Evolutionary conservation across 768 basidiomycete species (phyloP).

Genomic region (Collybia mongolica): DNA sequence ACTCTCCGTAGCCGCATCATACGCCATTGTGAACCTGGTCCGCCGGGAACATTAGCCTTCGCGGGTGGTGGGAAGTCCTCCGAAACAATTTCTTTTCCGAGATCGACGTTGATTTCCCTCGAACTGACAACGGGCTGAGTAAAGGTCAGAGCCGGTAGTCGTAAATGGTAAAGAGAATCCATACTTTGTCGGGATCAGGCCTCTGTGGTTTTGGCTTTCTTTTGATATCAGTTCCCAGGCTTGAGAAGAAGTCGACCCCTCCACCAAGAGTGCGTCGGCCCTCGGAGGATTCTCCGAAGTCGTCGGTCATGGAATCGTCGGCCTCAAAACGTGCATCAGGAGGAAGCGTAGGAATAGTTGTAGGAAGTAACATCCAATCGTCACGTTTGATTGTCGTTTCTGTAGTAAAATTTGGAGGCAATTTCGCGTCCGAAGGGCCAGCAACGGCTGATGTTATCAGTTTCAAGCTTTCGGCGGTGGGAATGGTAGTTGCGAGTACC

Average conservation of each 20-base stretch:
- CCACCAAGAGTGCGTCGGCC: conserved; percentile 49
- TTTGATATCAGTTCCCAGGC: conserved; percentile 73
- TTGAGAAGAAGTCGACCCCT: conserved; percentile 87
- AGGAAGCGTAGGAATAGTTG: conserved; percentile 27
- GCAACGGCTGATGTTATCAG: conserved; percentile 59
- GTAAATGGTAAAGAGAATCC: conserved; percentile 7
- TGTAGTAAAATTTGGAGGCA: conserved; percentile 46
- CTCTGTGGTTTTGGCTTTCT: conserved; percentile 58
- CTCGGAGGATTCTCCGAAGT: conserved; percentile 52
- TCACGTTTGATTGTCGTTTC: conserved; percentile 64
- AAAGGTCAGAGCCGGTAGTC: conserved; percentile 5
- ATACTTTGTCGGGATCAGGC: conserved; percentile 73
- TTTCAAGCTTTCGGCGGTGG: conserved; percentile 69
- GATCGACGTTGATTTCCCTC: conserved; percentile 60
- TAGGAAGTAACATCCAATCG: conserved; percentile 83
- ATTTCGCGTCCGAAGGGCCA: conserved; percentile 39
- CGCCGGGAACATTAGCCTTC: conserved; percentile 70
- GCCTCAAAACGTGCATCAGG: conserved; percentile 20
- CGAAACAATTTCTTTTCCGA: conserved; percentile 41
- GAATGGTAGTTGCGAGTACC: conserved; percentile 73
- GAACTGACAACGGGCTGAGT: conserved; percentile 59
- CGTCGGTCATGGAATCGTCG: conserved; percentile 62
- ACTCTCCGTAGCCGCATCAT: conserved; percentile 95
- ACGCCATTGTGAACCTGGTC: conserved; percentile 93
- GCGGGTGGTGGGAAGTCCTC: conserved; percentile 37